Percentiles rank a stretch among this genome's conserved stretches.
These are phyloP conservation scores for Neofusicoccum umdonicola DNA, from an alignment of 2,329 filamentous ascomycete species.

Conservation along the genomic window DNA sequence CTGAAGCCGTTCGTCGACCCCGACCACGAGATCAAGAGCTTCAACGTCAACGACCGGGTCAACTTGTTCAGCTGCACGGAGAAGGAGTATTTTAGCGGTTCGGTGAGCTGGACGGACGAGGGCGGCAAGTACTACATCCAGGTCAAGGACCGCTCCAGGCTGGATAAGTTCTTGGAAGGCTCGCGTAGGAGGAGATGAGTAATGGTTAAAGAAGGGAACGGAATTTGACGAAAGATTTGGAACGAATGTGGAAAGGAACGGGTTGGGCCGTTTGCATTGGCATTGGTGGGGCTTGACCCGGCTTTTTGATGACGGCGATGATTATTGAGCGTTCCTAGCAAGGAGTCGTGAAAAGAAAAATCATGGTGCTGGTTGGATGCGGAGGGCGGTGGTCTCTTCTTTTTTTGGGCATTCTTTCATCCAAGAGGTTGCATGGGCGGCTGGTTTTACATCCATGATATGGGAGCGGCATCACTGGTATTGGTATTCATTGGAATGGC, in stretches of 20 bases:
- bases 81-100: slow-evolving; percentile 65
- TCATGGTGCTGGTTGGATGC: background rate
- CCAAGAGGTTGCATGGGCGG: background rate
- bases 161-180: slow-evolving; percentile 11
- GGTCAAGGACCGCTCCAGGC: slow-evolving; percentile 13
- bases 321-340: background rate
- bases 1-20: slow-evolving; percentile 88
- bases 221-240: background rate
- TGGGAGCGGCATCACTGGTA: background rate
- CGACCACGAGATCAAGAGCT: slow-evolving; percentile 75
- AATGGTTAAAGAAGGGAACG: background rate
- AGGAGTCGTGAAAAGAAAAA: background rate
- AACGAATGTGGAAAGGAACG: background rate
- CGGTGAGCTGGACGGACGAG: slow-evolving; percentile 87
- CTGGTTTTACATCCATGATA: background rate
- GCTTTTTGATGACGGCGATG: background rate
- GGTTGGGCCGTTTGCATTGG: background rate
- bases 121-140: slow-evolving; percentile 70
- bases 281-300: background rate
- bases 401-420: background rate
- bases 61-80: slow-evolving; percentile 51
- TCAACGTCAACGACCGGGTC: slow-evolving; percentile 66
- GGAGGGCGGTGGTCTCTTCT: no score
- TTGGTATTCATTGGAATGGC: background rate
- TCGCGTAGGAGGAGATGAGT: slow-evolving; percentile 3